Percentiles rank a stretch among this genome's conserved stretches.
Evolutionary conservation across 306 rosid genomes (phyloP).

Genomic region (Quillaja saponaria): DNA sequence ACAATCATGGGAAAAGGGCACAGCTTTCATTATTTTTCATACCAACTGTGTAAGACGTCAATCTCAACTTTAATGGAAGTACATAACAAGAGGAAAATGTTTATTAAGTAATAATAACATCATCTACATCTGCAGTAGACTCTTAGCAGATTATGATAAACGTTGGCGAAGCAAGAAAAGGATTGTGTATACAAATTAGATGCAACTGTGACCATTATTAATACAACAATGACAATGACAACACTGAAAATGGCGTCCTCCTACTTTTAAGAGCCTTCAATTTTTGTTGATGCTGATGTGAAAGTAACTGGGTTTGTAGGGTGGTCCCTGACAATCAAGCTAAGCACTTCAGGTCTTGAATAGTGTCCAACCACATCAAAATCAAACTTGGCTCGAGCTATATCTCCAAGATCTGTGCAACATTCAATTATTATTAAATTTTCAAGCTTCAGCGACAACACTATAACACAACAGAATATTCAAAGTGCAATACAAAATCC

Average conservation of each 20-base stretch:
- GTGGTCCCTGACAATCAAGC: slow-evolving; percentile 74
- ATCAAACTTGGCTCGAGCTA: slow-evolving; percentile 74
- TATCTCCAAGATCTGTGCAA: slow-evolving; percentile 75
- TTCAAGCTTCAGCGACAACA: background rate
- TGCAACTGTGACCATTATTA: slow-evolving; percentile 4
- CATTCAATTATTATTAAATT: slow-evolving; percentile 8
- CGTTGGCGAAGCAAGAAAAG: background rate
- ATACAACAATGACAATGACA: slow-evolving; percentile 10
- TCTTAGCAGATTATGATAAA: background rate
- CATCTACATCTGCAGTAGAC: background rate
- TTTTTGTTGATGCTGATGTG: slow-evolving; percentile 51
- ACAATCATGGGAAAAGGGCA: too few relatives aligned
- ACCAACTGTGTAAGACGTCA: too few relatives aligned
- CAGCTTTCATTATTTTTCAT: too few relatives aligned
- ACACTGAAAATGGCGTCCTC: background rate
- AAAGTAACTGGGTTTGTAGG: slow-evolving; percentile 71
- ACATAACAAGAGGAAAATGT: too few relatives aligned
- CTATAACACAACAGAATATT: too few relatives aligned
- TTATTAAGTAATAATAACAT: background rate
- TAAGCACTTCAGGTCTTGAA: slow-evolving; percentile 84
- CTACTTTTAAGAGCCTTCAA: slow-evolving; percentile 43
- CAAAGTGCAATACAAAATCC: too few relatives aligned
- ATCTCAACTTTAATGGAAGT: too few relatives aligned
- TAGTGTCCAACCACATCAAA: slow-evolving; percentile 96
- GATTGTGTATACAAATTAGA: background rate